Evolutionary conservation across 208 protist genomes (phyloP).

Genomic region (Crithidia brevicula): DNA sequence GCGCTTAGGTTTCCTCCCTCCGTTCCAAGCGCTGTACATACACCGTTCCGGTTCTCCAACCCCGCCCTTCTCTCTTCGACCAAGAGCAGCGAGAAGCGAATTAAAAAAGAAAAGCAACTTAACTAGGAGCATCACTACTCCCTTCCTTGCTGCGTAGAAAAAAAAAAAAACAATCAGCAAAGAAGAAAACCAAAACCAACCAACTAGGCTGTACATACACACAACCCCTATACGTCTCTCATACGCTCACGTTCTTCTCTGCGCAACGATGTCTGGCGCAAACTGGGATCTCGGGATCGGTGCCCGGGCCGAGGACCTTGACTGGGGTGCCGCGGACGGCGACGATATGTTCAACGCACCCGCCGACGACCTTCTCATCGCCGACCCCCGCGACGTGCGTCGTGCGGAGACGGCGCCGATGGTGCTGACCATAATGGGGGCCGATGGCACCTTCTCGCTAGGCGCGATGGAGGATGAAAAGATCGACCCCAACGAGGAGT

Average conservation of each 20-base stretch:
- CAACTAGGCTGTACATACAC: neutral
- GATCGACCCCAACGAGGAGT: slow-evolving; percentile 68
- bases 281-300: slow-evolving; percentile 27
- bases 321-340: slow-evolving; percentile 41
- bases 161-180: slow-evolving; percentile 1
- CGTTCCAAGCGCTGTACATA: too few species aligned
- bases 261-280: slow-evolving; percentile 3
- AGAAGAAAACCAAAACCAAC: slow-evolving; percentile 5
- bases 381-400: slow-evolving; percentile 67
- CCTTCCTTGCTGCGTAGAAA: neutral
- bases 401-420: slow-evolving; percentile 82
- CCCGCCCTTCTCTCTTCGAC: too few species aligned
- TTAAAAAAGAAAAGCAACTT: too few species aligned
- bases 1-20: too few species aligned
- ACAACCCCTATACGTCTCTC: slow-evolving; percentile 1
- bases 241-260: neutral
- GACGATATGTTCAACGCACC: slow-evolving; percentile 44
- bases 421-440: slow-evolving; percentile 67
- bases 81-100: too few species aligned
- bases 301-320: slow-evolving; percentile 37
- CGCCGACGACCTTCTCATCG: slow-evolving; percentile 38
- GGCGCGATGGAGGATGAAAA: slow-evolving; percentile 49
- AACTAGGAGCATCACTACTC: too few species aligned
- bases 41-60: too few species aligned
- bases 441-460: slow-evolving; percentile 56